Conservation (phyloP, 1,284 basidiomycete genomes). For the Erythrobasidium hasegawianum region DNA sequence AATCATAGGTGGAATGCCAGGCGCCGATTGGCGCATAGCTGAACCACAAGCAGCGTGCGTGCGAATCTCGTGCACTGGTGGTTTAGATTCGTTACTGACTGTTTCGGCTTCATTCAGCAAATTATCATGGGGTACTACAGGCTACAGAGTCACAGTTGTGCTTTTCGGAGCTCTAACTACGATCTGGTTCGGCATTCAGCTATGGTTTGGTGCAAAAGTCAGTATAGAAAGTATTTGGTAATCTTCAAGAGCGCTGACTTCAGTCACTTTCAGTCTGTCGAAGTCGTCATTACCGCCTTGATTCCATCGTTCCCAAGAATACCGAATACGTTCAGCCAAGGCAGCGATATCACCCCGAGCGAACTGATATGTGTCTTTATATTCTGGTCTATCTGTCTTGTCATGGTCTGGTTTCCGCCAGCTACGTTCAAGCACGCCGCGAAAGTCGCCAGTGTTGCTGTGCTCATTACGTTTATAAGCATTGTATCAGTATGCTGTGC, state of each 20-base stretch:
- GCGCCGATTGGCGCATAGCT: conserved; percentile 14
- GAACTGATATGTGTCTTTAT: conserved; percentile 51
- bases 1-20: conserved; percentile 7
- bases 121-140: conserved; percentile 3
- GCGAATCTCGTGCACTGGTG: too few relatives aligned
- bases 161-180: conserved; percentile 45
- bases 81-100: too few relatives aligned
- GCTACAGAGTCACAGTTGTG: conserved; percentile 33
- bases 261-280: conserved; percentile 44
- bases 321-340: conserved; percentile 43
- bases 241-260: not conserved
- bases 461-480: conserved; percentile 47
- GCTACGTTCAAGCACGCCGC: conserved; percentile 33
- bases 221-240: not conserved
- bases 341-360: conserved; percentile 40
- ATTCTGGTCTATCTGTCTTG: conserved; percentile 49
- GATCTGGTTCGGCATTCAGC: conserved; percentile 46
- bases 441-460: conserved; percentile 19
- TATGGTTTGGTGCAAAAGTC: conserved; percentile 48
- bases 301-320: conserved; percentile 46
- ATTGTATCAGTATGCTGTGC: conserved; percentile 50
- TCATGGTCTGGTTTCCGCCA: conserved; percentile 47
- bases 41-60: not conserved
- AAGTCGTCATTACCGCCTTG: conserved; percentile 48
- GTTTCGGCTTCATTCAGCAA: not conserved